These are phyloP conservation scores for Alternaria rosae DNA, from an alignment of 2,329 filamentous ascomycete genomes.

Conservation along the genomic window DNA sequence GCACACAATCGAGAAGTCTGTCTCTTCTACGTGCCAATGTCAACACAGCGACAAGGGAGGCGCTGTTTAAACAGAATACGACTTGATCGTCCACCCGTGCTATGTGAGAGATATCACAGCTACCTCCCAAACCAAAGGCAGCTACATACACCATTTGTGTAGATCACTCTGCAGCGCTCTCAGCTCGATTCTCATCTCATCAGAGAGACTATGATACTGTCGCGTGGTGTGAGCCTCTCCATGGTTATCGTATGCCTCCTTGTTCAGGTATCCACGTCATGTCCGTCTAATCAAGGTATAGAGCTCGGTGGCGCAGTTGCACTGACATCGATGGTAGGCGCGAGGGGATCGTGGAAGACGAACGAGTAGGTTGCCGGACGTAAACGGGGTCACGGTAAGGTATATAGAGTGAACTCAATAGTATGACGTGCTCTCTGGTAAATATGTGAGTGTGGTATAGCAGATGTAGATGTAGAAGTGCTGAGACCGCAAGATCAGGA, in stretches of 20 bases:
- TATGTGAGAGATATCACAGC: too few species aligned
- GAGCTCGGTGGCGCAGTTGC: background rate
- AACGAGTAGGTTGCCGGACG: background rate
- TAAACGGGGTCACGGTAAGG: background rate
- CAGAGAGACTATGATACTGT: background rate
- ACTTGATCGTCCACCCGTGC: too few species aligned
- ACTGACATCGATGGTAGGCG: background rate
- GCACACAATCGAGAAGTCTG: background rate
- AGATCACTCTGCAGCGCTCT: background rate
- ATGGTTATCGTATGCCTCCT: background rate
- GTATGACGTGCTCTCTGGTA: background rate
- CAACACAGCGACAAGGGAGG: background rate
- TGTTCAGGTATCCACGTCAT: background rate
- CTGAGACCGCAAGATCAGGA: background rate
- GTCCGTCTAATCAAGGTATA: background rate
- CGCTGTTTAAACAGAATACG: background rate
- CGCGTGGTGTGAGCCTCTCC: background rate
- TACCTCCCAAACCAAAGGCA: background rate
- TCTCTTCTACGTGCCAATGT: background rate
- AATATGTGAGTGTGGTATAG: background rate
- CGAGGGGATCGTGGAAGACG: background rate
- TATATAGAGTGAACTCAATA: background rate
- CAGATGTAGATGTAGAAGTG: background rate
- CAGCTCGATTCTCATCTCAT: background rate
- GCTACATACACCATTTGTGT: background rate